A percentile compares a stretch with the other conserved stretches of the same genome.
phyloP scores from a whole-genome alignment of 108 stramenopile genomes.

The Hondaea fermentalgiana region DNA sequence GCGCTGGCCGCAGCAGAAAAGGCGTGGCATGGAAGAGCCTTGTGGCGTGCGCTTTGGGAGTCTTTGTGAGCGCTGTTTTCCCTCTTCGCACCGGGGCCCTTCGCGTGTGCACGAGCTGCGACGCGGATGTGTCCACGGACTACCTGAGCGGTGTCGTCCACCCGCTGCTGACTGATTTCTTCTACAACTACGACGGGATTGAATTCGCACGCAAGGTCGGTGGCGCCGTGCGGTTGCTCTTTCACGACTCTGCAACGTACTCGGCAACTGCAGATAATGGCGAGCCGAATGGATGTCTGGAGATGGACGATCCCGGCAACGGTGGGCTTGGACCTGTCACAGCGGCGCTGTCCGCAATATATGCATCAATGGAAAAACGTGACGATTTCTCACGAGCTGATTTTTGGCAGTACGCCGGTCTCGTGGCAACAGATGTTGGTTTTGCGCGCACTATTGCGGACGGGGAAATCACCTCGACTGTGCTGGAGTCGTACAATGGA shows the following conservation, averaged over 20 bases:
- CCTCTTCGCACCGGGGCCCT: too few species aligned
- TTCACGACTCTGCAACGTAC: not conserved
- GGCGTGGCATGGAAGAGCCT: too few species aligned
- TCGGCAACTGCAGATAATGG: not conserved
- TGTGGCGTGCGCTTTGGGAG: too few species aligned
- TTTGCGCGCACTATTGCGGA: not conserved
- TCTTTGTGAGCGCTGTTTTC: too few species aligned
- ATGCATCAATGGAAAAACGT: not conserved
- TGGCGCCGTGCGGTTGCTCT: not conserved
- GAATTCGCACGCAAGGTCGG: not conserved
- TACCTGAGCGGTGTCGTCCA: not conserved
- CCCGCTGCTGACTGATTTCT: not conserved
- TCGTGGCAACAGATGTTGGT: not conserved
- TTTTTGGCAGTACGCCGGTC: not conserved
- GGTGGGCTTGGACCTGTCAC: not conserved
- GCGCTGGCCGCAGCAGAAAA: too few species aligned
- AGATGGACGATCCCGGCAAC: slow-evolving; percentile 1
- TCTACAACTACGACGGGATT: not conserved
- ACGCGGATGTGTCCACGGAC: not conserved
- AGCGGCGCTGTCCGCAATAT: not conserved
- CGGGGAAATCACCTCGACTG: not conserved
- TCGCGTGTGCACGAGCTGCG: slow-evolving; percentile 19
- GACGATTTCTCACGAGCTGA: not conserved
- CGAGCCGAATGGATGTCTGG: not conserved
- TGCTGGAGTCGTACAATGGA: not conserved